Evolutionary conservation across 176 grass and related monocot species (phyloP).

Genomic region (Triticum dicoccoides): DNA sequence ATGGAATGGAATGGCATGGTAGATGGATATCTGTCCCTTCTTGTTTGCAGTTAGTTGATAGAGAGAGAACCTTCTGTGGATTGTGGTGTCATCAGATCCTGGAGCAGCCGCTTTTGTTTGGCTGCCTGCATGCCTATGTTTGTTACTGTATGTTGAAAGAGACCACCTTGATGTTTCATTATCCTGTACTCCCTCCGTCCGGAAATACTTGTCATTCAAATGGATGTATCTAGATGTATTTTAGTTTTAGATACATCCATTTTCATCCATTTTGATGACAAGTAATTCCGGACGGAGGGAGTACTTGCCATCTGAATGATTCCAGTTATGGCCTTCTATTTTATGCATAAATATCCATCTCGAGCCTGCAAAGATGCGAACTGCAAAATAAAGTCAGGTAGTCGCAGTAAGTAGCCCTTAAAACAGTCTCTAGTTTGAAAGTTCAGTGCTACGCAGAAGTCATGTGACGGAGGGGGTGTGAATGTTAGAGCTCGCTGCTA

Average conservation of each 20-base stretch:
- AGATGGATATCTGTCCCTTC: not conserved
- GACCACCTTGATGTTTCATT: not conserved
- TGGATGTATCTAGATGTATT: too few relatives aligned
- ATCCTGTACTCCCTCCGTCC: not conserved
- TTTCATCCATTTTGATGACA: too few relatives aligned
- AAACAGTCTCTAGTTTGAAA: too few relatives aligned
- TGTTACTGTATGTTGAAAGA: not conserved
- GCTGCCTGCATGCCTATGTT: not conserved
- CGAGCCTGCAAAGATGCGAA: not conserved
- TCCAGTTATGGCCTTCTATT: too few relatives aligned
- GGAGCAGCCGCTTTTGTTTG: constrained; percentile 22
- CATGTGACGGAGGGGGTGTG: not conserved
- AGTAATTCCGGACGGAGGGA: too few relatives aligned
- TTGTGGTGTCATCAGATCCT: not conserved
- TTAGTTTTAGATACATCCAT: too few relatives aligned
- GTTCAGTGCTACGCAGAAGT: not conserved
- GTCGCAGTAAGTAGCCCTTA: too few relatives aligned
- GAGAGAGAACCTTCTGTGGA: not conserved
- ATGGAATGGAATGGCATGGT: not conserved
- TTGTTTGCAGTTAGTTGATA: not conserved
- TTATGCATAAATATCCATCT: not conserved
- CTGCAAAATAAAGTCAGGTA: too few relatives aligned
- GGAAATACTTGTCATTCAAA: too few relatives aligned
- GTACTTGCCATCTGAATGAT: too few relatives aligned
- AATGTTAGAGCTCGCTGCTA: not conserved